phyloP scores from a whole-genome alignment of 192 early-diverging fungal species.

The Coemansia brasiliensis region DNA sequence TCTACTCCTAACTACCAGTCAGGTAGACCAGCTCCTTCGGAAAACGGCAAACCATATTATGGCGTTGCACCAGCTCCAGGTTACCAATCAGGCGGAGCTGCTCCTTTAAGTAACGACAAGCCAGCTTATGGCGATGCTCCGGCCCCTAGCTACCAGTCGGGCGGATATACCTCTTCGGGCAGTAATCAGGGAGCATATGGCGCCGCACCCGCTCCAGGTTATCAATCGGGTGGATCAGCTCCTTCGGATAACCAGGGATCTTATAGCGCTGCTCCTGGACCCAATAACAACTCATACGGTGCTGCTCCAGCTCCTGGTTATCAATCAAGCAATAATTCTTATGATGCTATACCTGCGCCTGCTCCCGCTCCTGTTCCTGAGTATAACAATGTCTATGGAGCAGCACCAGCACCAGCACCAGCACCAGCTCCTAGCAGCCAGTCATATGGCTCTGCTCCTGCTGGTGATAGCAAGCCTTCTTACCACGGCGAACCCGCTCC shows the following conservation, averaged over 20 bases:
- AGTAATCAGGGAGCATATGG: conserved; percentile 2
- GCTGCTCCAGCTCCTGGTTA: conserved; percentile 9
- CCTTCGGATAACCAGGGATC: conserved; percentile 4
- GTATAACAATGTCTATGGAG: background rate
- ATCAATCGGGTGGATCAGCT: conserved; percentile 6
- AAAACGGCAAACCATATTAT: background rate
- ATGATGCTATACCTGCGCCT: conserved; percentile 12
- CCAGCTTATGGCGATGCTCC: conserved; percentile 9
- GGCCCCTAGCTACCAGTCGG: conserved; percentile 5
- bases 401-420: conserved; percentile 19
- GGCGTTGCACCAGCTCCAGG: conserved; percentile 10
- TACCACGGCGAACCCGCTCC: conserved; percentile 14
- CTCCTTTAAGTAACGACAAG: background rate
- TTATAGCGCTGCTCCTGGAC: conserved; percentile 9
- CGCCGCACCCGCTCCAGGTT: conserved; percentile 2
- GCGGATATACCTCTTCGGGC: conserved; percentile 1
- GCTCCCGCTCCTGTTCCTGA: conserved; percentile 13
- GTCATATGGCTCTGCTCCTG: conserved; percentile 7
- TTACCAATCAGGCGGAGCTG: conserved; percentile 6
- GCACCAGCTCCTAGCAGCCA: conserved; percentile 16
- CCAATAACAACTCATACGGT: conserved; percentile 14
- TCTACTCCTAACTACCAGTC: background rate
- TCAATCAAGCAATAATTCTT: conserved; percentile 1
- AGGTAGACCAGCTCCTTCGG: background rate
- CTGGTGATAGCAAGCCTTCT: conserved; percentile 12